These are phyloP conservation scores for Amauroascus verrucosus DNA, from an alignment of 2,329 filamentous ascomycete genomes.

Conservation along the genomic window DNA sequence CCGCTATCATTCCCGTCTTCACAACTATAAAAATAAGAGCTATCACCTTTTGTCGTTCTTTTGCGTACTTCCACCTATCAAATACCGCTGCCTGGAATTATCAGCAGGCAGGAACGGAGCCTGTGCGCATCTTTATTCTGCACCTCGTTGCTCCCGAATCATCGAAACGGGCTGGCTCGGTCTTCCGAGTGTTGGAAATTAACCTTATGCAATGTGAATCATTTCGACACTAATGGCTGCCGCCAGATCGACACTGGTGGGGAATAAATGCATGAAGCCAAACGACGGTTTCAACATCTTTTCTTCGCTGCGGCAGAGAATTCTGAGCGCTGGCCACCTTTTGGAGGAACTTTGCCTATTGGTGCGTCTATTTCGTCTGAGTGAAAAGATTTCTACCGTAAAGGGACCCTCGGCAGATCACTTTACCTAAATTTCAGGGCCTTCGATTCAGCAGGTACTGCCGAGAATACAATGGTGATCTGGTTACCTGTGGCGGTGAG, in stretches of 20 bases:
- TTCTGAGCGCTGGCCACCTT: neutral
- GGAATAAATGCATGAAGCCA: neutral
- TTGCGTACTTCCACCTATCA: neutral
- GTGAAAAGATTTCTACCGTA: no score
- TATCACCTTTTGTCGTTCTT: neutral
- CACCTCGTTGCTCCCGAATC: neutral
- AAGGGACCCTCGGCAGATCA: neutral
- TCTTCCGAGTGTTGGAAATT: neutral
- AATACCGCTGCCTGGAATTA: neutral
- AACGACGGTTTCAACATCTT: neutral
- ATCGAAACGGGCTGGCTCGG: neutral
- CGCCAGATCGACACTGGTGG: neutral
- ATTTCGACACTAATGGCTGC: neutral
- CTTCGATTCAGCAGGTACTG: neutral
- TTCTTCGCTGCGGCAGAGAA: neutral
- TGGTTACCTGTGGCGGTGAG: neutral
- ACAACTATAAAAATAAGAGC: constrained; percentile 2
- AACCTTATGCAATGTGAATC: neutral
- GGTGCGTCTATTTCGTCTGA: neutral
- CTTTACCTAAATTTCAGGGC: neutral
- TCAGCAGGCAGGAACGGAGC: neutral
- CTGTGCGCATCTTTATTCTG: neutral
- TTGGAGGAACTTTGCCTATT: neutral
- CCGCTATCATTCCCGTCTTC: neutral
- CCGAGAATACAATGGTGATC: neutral